Evolutionary conservation across 345 rosid genomes (phyloP), one percentile per base, ranked within the genome.

Genomic region (Citrus medica): DNA sequence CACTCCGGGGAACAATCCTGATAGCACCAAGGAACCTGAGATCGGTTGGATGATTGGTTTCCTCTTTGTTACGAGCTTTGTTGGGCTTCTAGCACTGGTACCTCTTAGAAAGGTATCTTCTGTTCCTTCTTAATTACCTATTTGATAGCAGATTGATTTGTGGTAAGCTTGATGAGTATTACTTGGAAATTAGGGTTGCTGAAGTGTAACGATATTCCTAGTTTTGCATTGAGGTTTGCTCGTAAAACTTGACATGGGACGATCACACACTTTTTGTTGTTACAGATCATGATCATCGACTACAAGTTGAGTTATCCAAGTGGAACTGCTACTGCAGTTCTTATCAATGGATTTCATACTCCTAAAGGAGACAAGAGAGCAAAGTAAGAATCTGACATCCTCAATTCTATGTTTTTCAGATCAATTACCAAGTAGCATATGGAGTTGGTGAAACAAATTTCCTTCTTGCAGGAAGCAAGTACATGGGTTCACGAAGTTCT

Each of bases 281-380:
- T 40, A 58, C 90, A 94, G 98, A 90, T 95, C 56, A 95, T 93
- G 98, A 90, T 95, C 58, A 80, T 95, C 46, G 98, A 95, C 77
- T 95, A 93, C 82, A 90, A 90, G 73, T 75, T 95, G 64, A 76
- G 86, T 7, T 95, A 92, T 87, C 98, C 98, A 14, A 93, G 97
- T 84, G 98, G 98, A 83, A 92, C 98, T 28, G 98, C 98, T 62
- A 92, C 98, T 7, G 98, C 98, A 22, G 88, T 89, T 82, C 92
- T 95, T 61, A 95, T 95, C 21, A 93, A 93, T 66, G 97, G 97
- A 7, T 95, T 95, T 79, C 98, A 95, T 74, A 85, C 98, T 73
- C 87, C 91, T 32, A 88, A 87, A 82, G 93, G 98, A 83, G 85
- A 90, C 73, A 83, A 83, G 71, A 85, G 79, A 42, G 98, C 98